A percentile compares a stretch with the other conserved stretches of the same genome.
phyloP scores from a whole-genome alignment of 805 yeast genomes.

The Groenewaldozyma tartarivorans region DNA sequence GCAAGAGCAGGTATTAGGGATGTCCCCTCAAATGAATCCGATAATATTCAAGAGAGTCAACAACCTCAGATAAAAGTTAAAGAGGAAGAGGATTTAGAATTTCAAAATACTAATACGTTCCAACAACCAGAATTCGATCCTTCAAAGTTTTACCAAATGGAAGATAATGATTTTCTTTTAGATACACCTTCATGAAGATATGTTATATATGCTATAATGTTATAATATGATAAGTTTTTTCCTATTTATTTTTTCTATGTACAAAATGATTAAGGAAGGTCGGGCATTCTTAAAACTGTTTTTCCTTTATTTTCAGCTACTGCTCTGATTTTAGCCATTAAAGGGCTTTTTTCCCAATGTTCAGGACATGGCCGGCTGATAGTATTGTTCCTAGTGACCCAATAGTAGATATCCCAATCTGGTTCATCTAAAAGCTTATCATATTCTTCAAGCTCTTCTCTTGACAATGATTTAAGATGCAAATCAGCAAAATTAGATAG shows the following conservation, averaged over 20 bases:
- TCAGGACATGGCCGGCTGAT: conserved; percentile 76
- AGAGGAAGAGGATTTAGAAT: not conserved
- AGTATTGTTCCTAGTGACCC: conserved; percentile 78
- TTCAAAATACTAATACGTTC: not conserved
- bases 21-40: not conserved
- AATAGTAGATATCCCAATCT: conserved; percentile 98
- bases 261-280: conserved; percentile 28
- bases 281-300: conserved; percentile 83
- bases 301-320: conserved; percentile 63
- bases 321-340: conserved; percentile 58
- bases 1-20: conserved; percentile 54
- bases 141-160: not conserved
- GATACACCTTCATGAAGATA: not conserved
- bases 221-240: not conserved
- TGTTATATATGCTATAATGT: not conserved
- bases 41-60: not conserved
- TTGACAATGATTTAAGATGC: conserved; percentile 48
- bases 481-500: conserved; percentile 78
- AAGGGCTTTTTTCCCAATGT: conserved; percentile 61
- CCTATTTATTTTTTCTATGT: not conserved
- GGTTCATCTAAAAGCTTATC: conserved; percentile 77
- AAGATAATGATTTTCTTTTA: not conserved
- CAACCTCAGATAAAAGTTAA: not conserved
- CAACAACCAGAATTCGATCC: not conserved
- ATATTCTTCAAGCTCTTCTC: conserved; percentile 71